These are phyloP conservation scores for Penicillium cataractarum DNA, from an alignment of 495 filamentous ascomycete genomes.

Conservation along the genomic window DNA sequence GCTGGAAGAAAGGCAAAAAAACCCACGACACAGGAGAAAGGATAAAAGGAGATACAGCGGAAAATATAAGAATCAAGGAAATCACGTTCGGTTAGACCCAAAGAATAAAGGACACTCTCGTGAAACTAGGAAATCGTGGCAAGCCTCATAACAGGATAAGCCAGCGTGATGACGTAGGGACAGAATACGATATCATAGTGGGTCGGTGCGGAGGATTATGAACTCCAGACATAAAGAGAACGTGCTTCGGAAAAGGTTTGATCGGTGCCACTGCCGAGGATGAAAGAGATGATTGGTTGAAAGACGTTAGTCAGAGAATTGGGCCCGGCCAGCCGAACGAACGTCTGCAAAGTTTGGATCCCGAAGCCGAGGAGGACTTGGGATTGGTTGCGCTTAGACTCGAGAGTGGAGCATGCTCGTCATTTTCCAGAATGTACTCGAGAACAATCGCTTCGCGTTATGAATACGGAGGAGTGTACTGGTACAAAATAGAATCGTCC, in stretches of 20 bases:
- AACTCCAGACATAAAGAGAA: not conserved
- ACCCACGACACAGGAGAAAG: not conserved
- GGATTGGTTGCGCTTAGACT: conserved; percentile 11
- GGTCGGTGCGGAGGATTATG: conserved; percentile 2
- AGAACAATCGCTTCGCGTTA: no score
- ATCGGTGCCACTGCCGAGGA: conserved; percentile 19
- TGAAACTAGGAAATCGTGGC: conserved; percentile 15
- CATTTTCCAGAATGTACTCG: no score
- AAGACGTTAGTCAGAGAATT: conserved; percentile 2
- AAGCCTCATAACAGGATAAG: conserved; percentile 25
- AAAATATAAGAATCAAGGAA: not conserved
- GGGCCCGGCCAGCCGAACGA: conserved; percentile 12
- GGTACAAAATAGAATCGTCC: not conserved
- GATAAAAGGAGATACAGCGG: not conserved
- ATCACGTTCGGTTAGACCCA: not conserved
- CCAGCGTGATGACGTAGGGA: conserved; percentile 23
- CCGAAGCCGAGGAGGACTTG: conserved; percentile 10
- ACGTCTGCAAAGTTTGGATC: not conserved
- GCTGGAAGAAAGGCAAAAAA: not conserved
- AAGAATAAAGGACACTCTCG: not conserved
- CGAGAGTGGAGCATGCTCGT: conserved; percentile 15
- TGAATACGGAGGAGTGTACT: no score
- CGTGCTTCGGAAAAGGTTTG: conserved; percentile 7
- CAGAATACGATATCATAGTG: conserved; percentile 22
- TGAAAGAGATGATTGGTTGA: conserved; percentile 6